A percentile compares a stretch with the other conserved stretches of the same genome.
Evolutionary conservation across 345 rosid species (phyloP).

Genomic region (Eucalyptus camaldulensis): DNA sequence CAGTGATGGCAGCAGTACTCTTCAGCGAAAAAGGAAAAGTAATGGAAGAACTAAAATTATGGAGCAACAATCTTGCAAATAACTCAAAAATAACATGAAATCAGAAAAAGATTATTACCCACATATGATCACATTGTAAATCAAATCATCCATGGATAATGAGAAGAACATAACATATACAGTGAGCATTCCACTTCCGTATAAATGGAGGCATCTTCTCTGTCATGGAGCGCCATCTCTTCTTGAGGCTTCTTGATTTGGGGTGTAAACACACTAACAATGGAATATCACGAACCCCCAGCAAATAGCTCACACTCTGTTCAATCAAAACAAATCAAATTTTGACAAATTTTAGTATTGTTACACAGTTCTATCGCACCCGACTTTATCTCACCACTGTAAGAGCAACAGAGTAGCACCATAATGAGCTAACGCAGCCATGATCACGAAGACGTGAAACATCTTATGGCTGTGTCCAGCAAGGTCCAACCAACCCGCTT

Average conservation of each 20-base stretch:
- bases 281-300: neutral
- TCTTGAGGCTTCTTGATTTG: neutral
- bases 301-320: neutral
- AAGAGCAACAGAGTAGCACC: conserved; percentile 37
- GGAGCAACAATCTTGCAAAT: no score
- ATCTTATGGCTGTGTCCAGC: neutral
- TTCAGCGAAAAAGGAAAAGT: no score
- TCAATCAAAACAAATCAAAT: neutral
- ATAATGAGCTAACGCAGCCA: conserved; percentile 91
- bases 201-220: neutral
- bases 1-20: no score
- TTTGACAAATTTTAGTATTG: neutral
- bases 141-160: no score
- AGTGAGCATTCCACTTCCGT: neutral
- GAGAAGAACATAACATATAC: neutral
- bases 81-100: no score
- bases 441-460: conserved; percentile 24
- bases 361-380: conserved; percentile 13
- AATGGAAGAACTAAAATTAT: no score
- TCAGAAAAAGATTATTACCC: no score
- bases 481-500: neutral
- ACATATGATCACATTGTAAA: no score
- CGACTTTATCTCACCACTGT: conserved; percentile 46
- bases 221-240: neutral
- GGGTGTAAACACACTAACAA: neutral